A percentile compares a stretch with the other conserved stretches of the same genome.
These are phyloP conservation scores for Suhomyces pyralidae DNA, from an alignment of 805 yeast genomes.

Conservation along the genomic window DNA sequence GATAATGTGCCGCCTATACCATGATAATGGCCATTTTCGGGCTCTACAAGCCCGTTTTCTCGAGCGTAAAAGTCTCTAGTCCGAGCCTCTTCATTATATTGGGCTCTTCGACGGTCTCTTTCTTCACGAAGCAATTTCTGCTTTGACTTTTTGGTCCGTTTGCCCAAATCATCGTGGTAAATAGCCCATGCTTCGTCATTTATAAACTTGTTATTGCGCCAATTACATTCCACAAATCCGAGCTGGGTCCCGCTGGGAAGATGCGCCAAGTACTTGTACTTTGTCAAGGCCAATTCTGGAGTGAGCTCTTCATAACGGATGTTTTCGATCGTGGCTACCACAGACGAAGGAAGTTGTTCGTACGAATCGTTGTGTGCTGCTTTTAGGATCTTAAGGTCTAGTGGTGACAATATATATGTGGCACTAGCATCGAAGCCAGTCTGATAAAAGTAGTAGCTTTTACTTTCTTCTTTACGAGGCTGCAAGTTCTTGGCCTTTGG, in stretches of 20 bases:
- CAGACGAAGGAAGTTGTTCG: slow-evolving; percentile 61
- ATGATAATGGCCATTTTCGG: slow-evolving; percentile 11
- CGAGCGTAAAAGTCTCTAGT: slow-evolving; percentile 56
- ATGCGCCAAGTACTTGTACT: slow-evolving; percentile 73
- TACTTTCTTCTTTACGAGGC: slow-evolving; percentile 10
- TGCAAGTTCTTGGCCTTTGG: slow-evolving; percentile 14
- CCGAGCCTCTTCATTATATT: slow-evolving; percentile 55
- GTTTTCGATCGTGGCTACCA: slow-evolving; percentile 65
- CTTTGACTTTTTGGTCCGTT: slow-evolving; percentile 50
- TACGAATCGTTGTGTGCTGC: slow-evolving; percentile 57
- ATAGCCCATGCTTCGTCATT: slow-evolving; percentile 34
- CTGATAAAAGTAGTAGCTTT: slow-evolving; percentile 72
- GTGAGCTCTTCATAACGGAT: slow-evolving; percentile 63
- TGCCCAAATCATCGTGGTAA: slow-evolving; percentile 55
- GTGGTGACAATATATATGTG: slow-evolving; percentile 67
- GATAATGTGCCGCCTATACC: slow-evolving; percentile 30
- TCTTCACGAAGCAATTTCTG: slow-evolving; percentile 59
- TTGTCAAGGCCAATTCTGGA: slow-evolving; percentile 54
- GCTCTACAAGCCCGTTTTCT: slow-evolving; percentile 46
- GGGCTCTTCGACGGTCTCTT: slow-evolving; percentile 52
- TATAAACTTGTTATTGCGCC: slow-evolving; percentile 47
- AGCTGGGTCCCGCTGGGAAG: slow-evolving; percentile 82
- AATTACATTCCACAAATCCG: slow-evolving; percentile 81
- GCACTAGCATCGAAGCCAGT: slow-evolving; percentile 63
- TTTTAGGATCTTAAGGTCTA: slow-evolving; percentile 74